Base-by-base conservation (phyloP, 495 filamentous ascomycete species). In the Parathielavia hyrcaniae region DNA sequence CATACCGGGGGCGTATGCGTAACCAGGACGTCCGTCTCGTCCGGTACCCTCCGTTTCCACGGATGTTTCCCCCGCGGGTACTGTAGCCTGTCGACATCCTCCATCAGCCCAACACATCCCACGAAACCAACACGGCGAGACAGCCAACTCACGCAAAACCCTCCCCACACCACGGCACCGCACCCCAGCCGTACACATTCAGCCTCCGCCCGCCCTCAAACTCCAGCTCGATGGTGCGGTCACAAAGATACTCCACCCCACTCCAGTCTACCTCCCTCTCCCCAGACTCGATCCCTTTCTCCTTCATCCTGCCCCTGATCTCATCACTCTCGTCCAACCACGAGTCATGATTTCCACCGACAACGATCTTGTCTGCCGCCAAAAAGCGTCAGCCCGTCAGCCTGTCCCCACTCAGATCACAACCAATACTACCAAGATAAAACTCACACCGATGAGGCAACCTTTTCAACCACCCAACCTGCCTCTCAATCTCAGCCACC, bases 281-380 rank as follows among this genome's bases (percentile, higher is more conserved):
- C 53, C 22, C 75, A 68, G 19, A 75, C 32, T 8, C 32, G 4
- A n/a, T 72, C 48, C 73, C 71, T 19, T 41, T 51, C 23, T 17
- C 34, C 50, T 46, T 38, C 49, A 52, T 3, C 45, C 50, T 7
- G 43, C 68, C 70, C 13, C 55, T 67, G 26, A 30, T 47, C 80
- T 71, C 23, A 70, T 58, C 44, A 6, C 59, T 70, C 46, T 73
- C 64, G 64, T 97, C 91, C 53, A 96, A 86, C 71, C 83, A 91
- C 63, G 80, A 81, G 64, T 96, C 91, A 69, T 96, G 90, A 68
- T 95, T 96, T n/a, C 92, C 92, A 56, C 83, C 80, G 58, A 97
- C 86, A 39, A 90, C 80, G 49, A 97, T 80, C 70, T 95, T 96
- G 60, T 30, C 26, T 30, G 26, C 26, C 26, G 6, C 26, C 26